phyloP scores from a whole-genome alignment of 176 grass and related monocot species.

The Oryza meridionalis region DNA sequence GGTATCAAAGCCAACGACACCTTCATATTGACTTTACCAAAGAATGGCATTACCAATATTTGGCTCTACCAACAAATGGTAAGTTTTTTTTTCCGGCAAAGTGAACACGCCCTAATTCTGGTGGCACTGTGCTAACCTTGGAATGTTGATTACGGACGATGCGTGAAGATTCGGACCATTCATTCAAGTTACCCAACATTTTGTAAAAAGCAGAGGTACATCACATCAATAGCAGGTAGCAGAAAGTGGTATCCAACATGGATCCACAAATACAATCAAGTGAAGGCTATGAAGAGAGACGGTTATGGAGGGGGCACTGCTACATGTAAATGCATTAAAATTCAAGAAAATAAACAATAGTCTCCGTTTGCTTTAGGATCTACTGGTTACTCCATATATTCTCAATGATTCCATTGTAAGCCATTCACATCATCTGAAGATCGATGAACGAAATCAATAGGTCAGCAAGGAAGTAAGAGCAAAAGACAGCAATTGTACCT shows the following conservation, averaged over 20 bases:
- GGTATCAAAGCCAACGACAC: no score
- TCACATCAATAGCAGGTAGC: background rate
- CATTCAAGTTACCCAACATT: background rate
- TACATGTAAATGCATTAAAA: slow-evolving; percentile 7
- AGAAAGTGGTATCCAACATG: slow-evolving; percentile 2
- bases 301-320: background rate
- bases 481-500: slow-evolving; percentile 12
- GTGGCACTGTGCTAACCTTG: background rate
- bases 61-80: no score
- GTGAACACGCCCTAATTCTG: background rate
- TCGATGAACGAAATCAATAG: background rate
- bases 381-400: background rate
- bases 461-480: background rate
- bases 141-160: background rate
- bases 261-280: slow-evolving; percentile 7
- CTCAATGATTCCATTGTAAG: background rate
- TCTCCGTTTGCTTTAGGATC: background rate
- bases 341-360: background rate
- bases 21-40: no score
- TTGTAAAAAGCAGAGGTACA: background rate
- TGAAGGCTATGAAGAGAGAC: background rate
- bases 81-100: no score
- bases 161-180: background rate
- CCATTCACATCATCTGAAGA: slow-evolving; percentile 31
- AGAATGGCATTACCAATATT: no score